Percentiles rank a stretch among this genome's conserved stretches.
Conservation (phyloP, 2,329 filamentous ascomycete genomes). For the Hypoxylon rubiginosum region DNA sequence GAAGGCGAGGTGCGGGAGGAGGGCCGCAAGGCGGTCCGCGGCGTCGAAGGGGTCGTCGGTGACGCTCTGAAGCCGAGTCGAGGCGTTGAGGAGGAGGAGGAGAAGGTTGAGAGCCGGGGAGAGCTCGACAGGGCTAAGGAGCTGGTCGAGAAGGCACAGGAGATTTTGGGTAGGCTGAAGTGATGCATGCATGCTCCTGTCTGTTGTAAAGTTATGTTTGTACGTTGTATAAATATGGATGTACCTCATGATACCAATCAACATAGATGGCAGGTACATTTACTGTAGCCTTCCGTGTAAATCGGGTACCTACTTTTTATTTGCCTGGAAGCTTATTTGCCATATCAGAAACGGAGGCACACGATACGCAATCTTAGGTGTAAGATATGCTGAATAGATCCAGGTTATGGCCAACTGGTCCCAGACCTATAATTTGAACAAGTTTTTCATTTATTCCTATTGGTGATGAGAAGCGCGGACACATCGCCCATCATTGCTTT, state of each 20-base stretch:
- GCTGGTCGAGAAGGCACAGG: slow-evolving; percentile 64
- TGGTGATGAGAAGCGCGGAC: background rate
- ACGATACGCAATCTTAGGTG: background rate
- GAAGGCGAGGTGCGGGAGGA: slow-evolving; percentile 76
- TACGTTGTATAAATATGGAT: slow-evolving; percentile 22
- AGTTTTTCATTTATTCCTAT: background rate
- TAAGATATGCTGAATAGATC: background rate
- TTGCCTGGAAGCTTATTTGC: background rate
- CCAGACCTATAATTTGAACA: background rate
- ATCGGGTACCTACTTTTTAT: background rate
- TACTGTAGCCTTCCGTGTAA: background rate
- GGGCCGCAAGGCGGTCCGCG: slow-evolving; percentile 72
- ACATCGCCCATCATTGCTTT: background rate
- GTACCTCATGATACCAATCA: slow-evolving; percentile 39
- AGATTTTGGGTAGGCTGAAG: slow-evolving; percentile 63
- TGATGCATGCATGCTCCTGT: slow-evolving; percentile 49
- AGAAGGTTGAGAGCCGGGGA: slow-evolving; percentile 32
- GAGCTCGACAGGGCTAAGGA: slow-evolving; percentile 59
- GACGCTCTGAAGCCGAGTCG: slow-evolving; percentile 56
- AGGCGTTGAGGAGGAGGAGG: background rate
- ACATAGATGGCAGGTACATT: background rate
- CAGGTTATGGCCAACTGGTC: too few species aligned
- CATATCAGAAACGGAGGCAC: background rate
- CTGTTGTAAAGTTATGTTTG: slow-evolving; percentile 22
- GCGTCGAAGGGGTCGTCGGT: slow-evolving; percentile 66